Base-by-base conservation (phyloP, 2,329 filamentous ascomycete genomes). In the Drechslerella dactyloides region DNA sequence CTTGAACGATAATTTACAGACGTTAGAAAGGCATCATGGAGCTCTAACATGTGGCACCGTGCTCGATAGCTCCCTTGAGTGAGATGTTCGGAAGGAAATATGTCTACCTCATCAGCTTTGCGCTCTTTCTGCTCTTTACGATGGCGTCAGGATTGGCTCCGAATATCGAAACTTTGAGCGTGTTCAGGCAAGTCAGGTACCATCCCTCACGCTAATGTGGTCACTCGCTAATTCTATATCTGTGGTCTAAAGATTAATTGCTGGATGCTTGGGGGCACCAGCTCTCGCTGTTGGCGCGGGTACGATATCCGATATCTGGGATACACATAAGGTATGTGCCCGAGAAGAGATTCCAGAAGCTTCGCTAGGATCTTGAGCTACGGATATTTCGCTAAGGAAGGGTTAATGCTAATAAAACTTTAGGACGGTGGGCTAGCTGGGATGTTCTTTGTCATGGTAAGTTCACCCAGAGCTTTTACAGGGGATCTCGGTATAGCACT, bases 271-370 rank as follows among this genome's bases (percentile, higher is more conserved):
- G 51, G 77, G 77, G 44, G 75, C 75, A n/a, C 83, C 84, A 0
- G 80, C 81, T 0, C 76, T 86, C 19, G 81, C 84, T 1, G 81
- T 85, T 44, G 81, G 82, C 0, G 79, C 82, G 0, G 85, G 84
- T 0, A 81, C 83, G 1, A 78, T 86, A 33, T 79, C 81, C 1
- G 84, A 86, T 76, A 81, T 82, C 1, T 85, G 76, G 76, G 76
- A 73, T 57, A 72, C 68, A 17, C 60, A 64, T 33, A 72, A 72
- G 42, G 66, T 70, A 50, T 11, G 21, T 15, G 27, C 27, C 27
- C 27, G 3, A 33, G 4, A 8, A 8, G 8, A 33, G 27, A 33
- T 33, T 3, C 15, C 5, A 5, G n/a, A 15, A 7, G 35, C 15
- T 37, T 37, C 35, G 7, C 11, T 44, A 4, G 40, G 13, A 44